Evolutionary conservation across 768 basidiomycete species (phyloP), one percentile per base, ranked within the genome.

Genomic region (Phanerochaete carnosa): DNA sequence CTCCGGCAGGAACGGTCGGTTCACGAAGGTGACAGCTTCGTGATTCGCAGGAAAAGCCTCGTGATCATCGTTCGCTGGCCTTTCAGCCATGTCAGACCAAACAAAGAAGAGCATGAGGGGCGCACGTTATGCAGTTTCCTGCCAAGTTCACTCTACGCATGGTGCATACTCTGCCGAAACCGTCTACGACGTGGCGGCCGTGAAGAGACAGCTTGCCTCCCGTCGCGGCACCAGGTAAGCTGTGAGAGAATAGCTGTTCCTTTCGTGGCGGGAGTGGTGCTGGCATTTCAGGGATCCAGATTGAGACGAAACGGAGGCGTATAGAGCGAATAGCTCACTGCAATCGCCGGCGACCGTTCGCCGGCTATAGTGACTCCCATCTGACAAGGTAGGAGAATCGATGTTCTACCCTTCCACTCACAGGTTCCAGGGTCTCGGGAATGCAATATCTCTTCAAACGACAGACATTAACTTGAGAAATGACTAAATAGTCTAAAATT

Each of bases 121-220:
- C 85, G 61, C 72, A 92, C 94, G 85, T 83, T 79, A 97, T 98
- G 66, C 84, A 87, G 30, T 79, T 82, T 3, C 93, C 95, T 3
- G 90, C 86, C 35, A 98, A 73, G 70, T 97, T 97, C 33, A 90
- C 92, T 9, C 95, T 95, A 61, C 94, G 79, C 39, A 95, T 76
- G 59, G 78, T 82, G 68, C 95, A 88, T 3, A 95, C 86, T 50
- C 95, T 83, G 3, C 91, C 92, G 66, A 86, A 84, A 1, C 74
- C 74, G 70, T 98, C 95, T 1, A 94, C 75, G 65, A 97, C 91
- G 70, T 97, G 86, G 16, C 92, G 79, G 0, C 94, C 94, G 56
- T 83, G 81, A 1, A 83, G 79, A 32, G 74, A 73, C 25, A 95
- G 69, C 15, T 71, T 71, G 25, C 85, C 85, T 15, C 84, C 86